These are phyloP conservation scores for Elsinoe australis DNA, from an alignment of 2,329 filamentous ascomycete species.

Conservation along the genomic window DNA sequence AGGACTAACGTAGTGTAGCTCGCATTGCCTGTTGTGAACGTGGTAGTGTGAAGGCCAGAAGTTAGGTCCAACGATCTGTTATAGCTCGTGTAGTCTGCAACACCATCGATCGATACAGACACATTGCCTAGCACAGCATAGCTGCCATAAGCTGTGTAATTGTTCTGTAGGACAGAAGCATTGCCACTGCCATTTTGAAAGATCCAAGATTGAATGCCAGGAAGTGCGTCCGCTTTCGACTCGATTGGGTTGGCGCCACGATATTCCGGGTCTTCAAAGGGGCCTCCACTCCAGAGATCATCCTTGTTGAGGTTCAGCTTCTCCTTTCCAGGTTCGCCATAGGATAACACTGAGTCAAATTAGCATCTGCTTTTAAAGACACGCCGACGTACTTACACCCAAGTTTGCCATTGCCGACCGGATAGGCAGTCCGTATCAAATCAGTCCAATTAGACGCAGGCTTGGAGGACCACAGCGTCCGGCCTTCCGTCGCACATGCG, in stretches of 20 bases:
- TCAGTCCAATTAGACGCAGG: conserved; percentile 16
- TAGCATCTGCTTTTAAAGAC: neutral
- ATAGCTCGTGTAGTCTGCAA: conserved; percentile 31
- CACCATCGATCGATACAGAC: conserved; percentile 33
- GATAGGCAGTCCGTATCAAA: conserved; percentile 29
- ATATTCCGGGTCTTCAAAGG: conserved; percentile 41
- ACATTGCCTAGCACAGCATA: conserved; percentile 44
- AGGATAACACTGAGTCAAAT: conserved; percentile 34
- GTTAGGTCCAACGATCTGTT: conserved; percentile 39
- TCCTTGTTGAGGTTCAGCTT: conserved; percentile 43
- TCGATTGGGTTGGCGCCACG: conserved; percentile 40
- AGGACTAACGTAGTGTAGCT: conserved; percentile 25
- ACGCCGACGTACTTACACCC: conserved; percentile 30
- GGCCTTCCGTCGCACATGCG: neutral
- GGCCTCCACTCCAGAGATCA: conserved; percentile 45
- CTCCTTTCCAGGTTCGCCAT: conserved; percentile 38
- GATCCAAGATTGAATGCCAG: conserved; percentile 41
- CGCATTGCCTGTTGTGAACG: conserved; percentile 25
- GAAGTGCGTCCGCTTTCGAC: conserved; percentile 25
- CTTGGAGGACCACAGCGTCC: conserved; percentile 17
- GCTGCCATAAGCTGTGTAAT: conserved; percentile 37
- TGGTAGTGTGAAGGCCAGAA: conserved; percentile 36
- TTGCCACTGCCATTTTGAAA: conserved; percentile 46
- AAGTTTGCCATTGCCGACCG: conserved; percentile 44
- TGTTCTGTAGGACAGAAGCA: conserved; percentile 35